Percentiles rank a stretch among this genome's conserved stretches.
Evolutionary conservation across 2,329 filamentous ascomycete species (phyloP).

Genomic region (Colletotrichum musae): DNA sequence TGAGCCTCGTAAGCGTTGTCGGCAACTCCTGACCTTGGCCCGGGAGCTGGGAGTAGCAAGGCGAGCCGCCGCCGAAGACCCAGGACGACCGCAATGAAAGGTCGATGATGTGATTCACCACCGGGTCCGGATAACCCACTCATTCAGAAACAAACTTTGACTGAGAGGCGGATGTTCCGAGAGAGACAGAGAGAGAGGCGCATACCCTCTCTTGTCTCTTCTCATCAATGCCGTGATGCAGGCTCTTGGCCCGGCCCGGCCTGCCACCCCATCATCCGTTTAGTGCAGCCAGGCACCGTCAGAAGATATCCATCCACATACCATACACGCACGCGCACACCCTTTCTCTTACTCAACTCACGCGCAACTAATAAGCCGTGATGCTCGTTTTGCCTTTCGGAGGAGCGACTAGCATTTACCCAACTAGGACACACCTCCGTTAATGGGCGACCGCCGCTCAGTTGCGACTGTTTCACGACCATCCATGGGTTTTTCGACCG

Average conservation of each 20-base stretch:
- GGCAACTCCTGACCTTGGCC: slow-evolving; percentile 9
- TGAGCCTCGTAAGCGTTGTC: slow-evolving; percentile 10
- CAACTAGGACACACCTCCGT: slow-evolving; percentile 35
- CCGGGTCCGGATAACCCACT: slow-evolving; percentile 32
- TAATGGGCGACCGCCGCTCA: slow-evolving; percentile 20
- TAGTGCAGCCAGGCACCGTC: slow-evolving; percentile 5
- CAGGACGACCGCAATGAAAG: neutral
- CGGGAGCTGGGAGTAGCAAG: slow-evolving; percentile 17
- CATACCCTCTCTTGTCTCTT: neutral
- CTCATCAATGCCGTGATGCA: slow-evolving; percentile 6
- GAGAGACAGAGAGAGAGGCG: neutral
- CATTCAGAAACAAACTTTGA: slow-evolving; percentile 40
- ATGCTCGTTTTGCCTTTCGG: slow-evolving; percentile 35
- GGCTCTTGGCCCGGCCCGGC: slow-evolving; percentile 18
- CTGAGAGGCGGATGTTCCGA: slow-evolving; percentile 18
- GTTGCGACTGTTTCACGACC: slow-evolving; percentile 33
- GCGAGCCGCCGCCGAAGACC: slow-evolving; percentile 1
- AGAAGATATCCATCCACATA: neutral
- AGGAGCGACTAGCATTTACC: slow-evolving; percentile 31
- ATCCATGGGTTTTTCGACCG: slow-evolving; percentile 15
- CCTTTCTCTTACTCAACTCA: too few relatives aligned
- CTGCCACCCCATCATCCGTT: slow-evolving; percentile 16
- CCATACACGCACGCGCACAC: too few relatives aligned
- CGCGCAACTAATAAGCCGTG: neutral
- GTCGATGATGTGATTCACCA: slow-evolving; percentile 19